Conservation (phyloP, 1,284 basidiomycete genomes). For the Afroboletus lepidellus region DNA sequence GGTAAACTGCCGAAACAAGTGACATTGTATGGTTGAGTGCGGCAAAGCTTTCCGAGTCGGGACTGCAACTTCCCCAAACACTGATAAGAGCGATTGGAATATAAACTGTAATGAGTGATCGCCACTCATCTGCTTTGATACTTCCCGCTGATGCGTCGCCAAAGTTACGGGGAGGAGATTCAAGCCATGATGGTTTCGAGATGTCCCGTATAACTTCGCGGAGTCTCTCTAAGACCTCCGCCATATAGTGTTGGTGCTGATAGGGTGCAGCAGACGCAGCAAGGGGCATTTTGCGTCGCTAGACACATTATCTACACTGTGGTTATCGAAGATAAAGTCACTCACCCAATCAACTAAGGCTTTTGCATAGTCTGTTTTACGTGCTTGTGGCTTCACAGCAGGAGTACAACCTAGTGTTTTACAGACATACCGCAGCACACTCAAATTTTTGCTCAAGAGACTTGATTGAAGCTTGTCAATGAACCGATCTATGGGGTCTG, state of each 20-base stretch:
- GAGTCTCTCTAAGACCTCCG: neutral
- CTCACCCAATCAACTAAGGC: constrained; percentile 13
- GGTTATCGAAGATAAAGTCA: neutral
- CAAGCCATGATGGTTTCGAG: constrained; percentile 32
- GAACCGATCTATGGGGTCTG: neutral
- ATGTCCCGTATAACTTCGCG: constrained; percentile 27
- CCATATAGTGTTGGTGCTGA: neutral
- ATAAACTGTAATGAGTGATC: constrained; percentile 30
- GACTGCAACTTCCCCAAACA: constrained; percentile 2
- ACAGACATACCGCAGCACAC: constrained; percentile 7
- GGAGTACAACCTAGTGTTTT: neutral
- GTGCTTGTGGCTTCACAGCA: neutral
- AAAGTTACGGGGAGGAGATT: constrained; percentile 30
- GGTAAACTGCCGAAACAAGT: constrained; percentile 13
- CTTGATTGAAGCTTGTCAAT: constrained; percentile 1
- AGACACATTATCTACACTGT: neutral
- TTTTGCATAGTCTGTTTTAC: constrained; percentile 6
- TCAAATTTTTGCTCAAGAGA: constrained; percentile 2
- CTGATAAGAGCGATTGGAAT: constrained; percentile 32
- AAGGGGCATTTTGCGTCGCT: constrained; percentile 7
- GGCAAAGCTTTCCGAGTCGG: neutral
- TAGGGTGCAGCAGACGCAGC: neutral
- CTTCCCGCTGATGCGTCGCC: constrained; percentile 29
- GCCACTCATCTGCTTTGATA: constrained; percentile 37
- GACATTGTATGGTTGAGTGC: constrained; percentile 15